A percentile compares a stretch with the other conserved stretches of the same genome.
These are phyloP conservation scores for Trichoderma gamsii DNA, from an alignment of 495 filamentous ascomycete genomes.

Conservation along the genomic window DNA sequence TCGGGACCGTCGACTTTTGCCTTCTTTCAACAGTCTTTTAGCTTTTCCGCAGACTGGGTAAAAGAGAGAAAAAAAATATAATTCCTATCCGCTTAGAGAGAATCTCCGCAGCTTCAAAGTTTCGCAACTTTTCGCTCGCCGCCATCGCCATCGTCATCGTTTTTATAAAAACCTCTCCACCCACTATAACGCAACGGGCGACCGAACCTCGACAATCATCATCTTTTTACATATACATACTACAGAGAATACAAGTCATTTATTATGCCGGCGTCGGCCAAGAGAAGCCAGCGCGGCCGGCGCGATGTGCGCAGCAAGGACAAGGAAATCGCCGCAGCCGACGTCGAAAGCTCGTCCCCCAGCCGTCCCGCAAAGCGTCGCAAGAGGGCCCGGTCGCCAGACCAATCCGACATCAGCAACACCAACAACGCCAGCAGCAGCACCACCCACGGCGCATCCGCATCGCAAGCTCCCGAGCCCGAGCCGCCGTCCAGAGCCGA, in stretches of 20 bases:
- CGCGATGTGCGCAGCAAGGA: constrained; percentile 29
- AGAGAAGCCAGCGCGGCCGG: constrained; percentile 37
- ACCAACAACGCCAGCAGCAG: neutral
- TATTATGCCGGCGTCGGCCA: constrained; percentile 38
- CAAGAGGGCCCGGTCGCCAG: constrained; percentile 54
- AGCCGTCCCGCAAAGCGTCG: constrained; percentile 67
- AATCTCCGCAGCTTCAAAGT: neutral
- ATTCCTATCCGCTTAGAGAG: neutral
- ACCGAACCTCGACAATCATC: neutral
- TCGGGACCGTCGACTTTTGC: neutral
- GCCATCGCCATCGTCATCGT: no score
- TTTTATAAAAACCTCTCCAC: neutral
- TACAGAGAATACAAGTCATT: neutral
- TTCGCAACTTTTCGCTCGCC: neutral
- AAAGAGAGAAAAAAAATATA: neutral
- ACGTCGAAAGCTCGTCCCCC: constrained; percentile 54
- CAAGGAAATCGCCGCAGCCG: constrained; percentile 11
- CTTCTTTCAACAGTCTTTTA: neutral
- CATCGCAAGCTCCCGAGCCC: neutral
- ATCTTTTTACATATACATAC: neutral
- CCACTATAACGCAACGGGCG: neutral
- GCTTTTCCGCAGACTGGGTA: neutral
- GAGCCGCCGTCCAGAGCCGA: constrained; percentile 23
- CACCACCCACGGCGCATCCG: neutral
- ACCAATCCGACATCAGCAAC: constrained; percentile 12